Evolutionary conservation across 2,329 filamentous ascomycete genomes (phyloP).

Genomic region (Botrytis medusae): DNA sequence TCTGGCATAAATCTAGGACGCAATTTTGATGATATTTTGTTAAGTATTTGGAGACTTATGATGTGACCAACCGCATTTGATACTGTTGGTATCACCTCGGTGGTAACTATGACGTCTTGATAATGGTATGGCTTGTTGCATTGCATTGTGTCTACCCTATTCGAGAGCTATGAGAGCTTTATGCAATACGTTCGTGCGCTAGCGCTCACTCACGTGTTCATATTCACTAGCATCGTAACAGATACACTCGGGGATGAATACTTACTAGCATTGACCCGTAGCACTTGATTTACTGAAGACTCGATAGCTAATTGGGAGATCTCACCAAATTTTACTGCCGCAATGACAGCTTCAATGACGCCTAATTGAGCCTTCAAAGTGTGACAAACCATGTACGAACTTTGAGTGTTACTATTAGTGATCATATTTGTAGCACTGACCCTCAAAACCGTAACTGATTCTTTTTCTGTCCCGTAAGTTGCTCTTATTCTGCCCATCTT

Average conservation of each 20-base stretch:
- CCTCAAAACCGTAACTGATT: conserved; percentile 44
- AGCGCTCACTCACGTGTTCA: no score
- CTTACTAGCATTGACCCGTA: conserved; percentile 42
- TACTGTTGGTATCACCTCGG: neutral
- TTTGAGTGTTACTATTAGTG: neutral
- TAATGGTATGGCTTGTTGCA: no score
- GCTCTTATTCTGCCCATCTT: conserved; percentile 47
- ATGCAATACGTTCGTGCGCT: no score
- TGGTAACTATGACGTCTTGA: no score
- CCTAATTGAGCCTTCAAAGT: conserved; percentile 44
- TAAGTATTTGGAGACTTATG: conserved; percentile 29
- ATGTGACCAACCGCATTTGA: conserved; percentile 33
- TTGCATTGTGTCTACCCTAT: no score
- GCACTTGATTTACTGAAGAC: conserved; percentile 41
- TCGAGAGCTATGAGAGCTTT: no score
- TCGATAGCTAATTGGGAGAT: conserved; percentile 40
- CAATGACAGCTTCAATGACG: conserved; percentile 43
- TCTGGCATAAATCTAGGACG: conserved; percentile 41
- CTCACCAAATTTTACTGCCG: conserved; percentile 42
- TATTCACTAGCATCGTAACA: no score
- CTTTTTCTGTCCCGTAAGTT: conserved; percentile 44
- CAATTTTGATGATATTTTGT: conserved; percentile 33
- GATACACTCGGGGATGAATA: conserved; percentile 31
- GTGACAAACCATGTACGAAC: conserved; percentile 43
- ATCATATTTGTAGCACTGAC: conserved; percentile 22